phyloP scores from a whole-genome alignment of 2,329 filamentous ascomycete species.

The Phialophora verrucosa region DNA sequence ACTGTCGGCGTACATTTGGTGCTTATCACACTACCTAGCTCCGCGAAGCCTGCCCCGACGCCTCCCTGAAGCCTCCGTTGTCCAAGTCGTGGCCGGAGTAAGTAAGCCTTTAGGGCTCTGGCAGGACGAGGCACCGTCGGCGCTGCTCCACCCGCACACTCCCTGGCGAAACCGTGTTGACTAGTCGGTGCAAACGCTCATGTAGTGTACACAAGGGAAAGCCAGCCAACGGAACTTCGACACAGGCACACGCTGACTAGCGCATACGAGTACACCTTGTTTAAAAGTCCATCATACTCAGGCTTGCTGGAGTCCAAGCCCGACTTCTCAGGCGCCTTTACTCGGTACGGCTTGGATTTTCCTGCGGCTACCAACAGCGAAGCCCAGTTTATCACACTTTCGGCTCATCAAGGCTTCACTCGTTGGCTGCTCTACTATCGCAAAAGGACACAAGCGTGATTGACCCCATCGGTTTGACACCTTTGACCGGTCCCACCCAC shows the following conservation, averaged over 20 bases:
- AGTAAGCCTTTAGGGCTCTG: background rate
- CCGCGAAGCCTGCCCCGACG: background rate
- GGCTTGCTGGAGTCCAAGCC: no score
- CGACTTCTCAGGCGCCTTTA: background rate
- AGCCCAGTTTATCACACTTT: background rate
- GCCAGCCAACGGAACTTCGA: background rate
- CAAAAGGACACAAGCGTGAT: constrained; percentile 6
- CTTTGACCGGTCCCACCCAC: background rate
- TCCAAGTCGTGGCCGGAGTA: background rate
- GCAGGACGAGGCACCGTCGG: background rate
- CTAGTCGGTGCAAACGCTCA: background rate
- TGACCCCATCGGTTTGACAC: background rate
- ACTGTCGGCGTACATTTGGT: constrained; percentile 3
- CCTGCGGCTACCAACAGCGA: background rate
- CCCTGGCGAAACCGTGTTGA: background rate
- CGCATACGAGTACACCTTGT: background rate
- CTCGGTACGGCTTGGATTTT: background rate
- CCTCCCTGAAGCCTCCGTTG: background rate
- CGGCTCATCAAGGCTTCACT: background rate
- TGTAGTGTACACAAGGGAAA: background rate
- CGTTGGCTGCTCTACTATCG: background rate
- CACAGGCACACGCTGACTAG: constrained; percentile 1
- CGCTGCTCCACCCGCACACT: background rate
- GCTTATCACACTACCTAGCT: constrained; percentile 5
- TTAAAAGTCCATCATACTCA: background rate